A percentile compares a stretch with the other conserved stretches of the same genome.
Evolutionary conservation across 768 basidiomycete genomes (phyloP).

Genomic region (Hirschioporus abietinus): DNA sequence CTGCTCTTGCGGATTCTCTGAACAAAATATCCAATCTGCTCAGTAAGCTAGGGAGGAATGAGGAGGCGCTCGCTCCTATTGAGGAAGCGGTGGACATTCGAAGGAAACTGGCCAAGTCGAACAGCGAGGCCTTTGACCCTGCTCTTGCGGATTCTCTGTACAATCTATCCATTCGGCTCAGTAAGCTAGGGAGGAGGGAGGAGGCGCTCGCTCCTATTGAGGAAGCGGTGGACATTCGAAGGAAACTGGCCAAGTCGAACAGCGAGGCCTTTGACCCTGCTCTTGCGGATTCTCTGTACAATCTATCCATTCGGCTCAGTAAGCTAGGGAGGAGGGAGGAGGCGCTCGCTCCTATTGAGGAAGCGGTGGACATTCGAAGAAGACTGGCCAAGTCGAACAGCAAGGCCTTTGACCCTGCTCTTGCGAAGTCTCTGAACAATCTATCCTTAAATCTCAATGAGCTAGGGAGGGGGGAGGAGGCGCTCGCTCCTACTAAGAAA

Average conservation of each 20-base stretch:
- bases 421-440: conserved; percentile 8
- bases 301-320: conserved; percentile 6
- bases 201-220: conserved; percentile 9
- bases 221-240: conserved; percentile 9
- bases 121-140: conserved; percentile 1
- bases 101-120: background rate
- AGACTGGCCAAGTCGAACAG: background rate
- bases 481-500: background rate
- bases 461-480: conserved; percentile 9
- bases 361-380: background rate
- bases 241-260: background rate
- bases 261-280: background rate
- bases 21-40: conserved; percentile 8
- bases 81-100: conserved; percentile 4
- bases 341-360: background rate
- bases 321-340: conserved; percentile 3
- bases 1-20: conserved; percentile 7
- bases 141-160: conserved; percentile 2
- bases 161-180: conserved; percentile 1
- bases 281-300: conserved; percentile 10
- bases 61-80: conserved; percentile 9
- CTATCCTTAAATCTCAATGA: conserved; percentile 7
- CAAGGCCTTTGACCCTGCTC: background rate
- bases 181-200: conserved; percentile 2
- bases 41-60: conserved; percentile 3